A percentile compares a stretch with the other conserved stretches of the same genome.
Evolutionary conservation across 2,329 filamentous ascomycete genomes (phyloP).

Genomic region (Epichloe uncinata): DNA sequence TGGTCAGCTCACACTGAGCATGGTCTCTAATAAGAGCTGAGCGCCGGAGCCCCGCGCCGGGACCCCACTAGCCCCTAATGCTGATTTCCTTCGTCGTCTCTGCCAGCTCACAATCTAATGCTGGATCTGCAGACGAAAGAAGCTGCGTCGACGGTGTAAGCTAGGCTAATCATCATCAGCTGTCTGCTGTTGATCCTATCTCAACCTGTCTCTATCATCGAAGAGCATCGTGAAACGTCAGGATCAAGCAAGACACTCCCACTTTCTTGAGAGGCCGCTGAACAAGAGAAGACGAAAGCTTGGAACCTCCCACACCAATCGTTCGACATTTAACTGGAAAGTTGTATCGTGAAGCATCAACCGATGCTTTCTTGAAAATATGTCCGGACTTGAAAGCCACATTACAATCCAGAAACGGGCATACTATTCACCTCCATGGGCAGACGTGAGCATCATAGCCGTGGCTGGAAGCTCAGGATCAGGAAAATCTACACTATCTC

Average conservation of each 20-base stretch:
- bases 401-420: slow-evolving; percentile 43
- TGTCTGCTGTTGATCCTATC: neutral
- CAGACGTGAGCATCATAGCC: slow-evolving; percentile 89
- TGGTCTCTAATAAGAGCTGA: neutral
- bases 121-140: neutral
- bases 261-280: neutral
- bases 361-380: slow-evolving; percentile 7
- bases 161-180: too few relatives aligned
- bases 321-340: neutral
- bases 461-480: slow-evolving; percentile 93
- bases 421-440: slow-evolving; percentile 91
- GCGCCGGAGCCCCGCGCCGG: neutral
- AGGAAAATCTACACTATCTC: slow-evolving; percentile 81
- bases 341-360: neutral
- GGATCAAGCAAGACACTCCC: neutral
- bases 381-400: slow-evolving; percentile 25
- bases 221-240: neutral
- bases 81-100: neutral
- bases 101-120: neutral
- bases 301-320: neutral
- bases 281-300: neutral
- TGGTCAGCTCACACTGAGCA: neutral
- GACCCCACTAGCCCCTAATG: neutral
- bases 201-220: neutral
- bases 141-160: neutral